Percentiles rank a stretch among this genome's conserved stretches.
Evolutionary conservation across 805 yeast species (phyloP).

Genomic region (Hagleromyces aurorensis): DNA sequence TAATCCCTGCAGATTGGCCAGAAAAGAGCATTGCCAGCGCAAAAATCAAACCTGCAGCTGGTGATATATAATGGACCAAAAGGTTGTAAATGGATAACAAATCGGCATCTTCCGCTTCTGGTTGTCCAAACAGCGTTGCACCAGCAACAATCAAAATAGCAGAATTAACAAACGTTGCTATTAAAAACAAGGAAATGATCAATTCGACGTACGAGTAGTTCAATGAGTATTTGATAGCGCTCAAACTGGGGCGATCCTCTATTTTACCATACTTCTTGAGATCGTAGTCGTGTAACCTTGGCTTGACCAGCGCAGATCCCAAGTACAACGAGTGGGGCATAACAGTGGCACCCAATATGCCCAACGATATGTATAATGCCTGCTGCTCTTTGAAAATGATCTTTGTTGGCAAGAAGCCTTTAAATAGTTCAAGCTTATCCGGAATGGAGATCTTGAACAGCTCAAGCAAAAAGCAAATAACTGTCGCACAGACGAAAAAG

Average conservation of each 20-base stretch:
- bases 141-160: conserved; percentile 90
- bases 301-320: conserved; percentile 83
- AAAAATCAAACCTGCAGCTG: conserved; percentile 81
- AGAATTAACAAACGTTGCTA: conserved; percentile 87
- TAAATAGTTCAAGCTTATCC: conserved; percentile 42
- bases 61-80: conserved; percentile 61
- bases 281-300: conserved; percentile 73
- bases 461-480: conserved; percentile 66
- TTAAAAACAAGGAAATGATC: conserved; percentile 71
- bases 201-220: conserved; percentile 76
- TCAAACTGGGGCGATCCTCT: conserved; percentile 61
- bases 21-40: conserved; percentile 82
- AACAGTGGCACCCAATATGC: conserved; percentile 87
- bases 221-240: conserved; percentile 75
- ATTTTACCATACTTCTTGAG: conserved; percentile 41
- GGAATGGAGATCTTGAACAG: conserved; percentile 51
- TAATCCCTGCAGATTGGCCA: conserved; percentile 94
- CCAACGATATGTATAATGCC: conserved; percentile 70
- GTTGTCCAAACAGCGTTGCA: conserved; percentile 62
- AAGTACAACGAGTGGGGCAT: conserved; percentile 88
- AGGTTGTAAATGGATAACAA: conserved; percentile 71
- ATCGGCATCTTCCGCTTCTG: conserved; percentile 70
- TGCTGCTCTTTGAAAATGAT: conserved; percentile 52
- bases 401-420: conserved; percentile 67
- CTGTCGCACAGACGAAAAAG: conserved; percentile 61